Evolutionary conservation across 306 rosid species (phyloP), one percentile per base, ranked within the genome.

Genomic region (Adenanthera pavonina): DNA sequence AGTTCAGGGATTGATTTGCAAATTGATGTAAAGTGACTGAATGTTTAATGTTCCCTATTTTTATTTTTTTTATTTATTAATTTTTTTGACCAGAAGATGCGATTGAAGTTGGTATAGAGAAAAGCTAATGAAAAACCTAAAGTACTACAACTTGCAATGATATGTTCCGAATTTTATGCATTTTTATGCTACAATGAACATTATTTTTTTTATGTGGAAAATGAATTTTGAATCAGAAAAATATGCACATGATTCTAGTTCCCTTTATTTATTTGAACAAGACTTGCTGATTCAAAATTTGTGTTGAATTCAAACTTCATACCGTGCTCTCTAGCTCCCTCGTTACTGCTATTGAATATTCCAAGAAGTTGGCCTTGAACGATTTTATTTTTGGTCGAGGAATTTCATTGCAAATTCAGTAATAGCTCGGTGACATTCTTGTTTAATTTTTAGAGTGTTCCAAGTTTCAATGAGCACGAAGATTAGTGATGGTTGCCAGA

Each of bases 341-440:
- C 67, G 7, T 84, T 53, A 49, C 81, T 70, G 71, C 59, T 14
- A 46, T 74, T 73, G 71, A 48, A 30, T 75, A 82, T 33, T 49
- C 19, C 69, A 56, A 17, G n/a, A 12, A 57, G 41, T 19, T 52
- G 68, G 61, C 79, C 30, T 12, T 52, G 9, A 20, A 78, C 49
- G 69, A 65, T 69, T 47, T 36, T 12, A 25, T 44, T 72, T 74
- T 51, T 51, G 56, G 56, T 64, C 3, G 41, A 3, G 72, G 67
- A 17, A 40, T 60, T 85, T 87, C 81, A 65, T 81, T 38, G 78
- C 67, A 47, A 62, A 44, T 84, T 89, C 54, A 47, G 51, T 62
- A 59, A 40, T 30, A 51, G 78, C 40, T 49, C 17, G 17, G 17
- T 6, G 17, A 51, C 19, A 15, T 51, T 51, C 0, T 51, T 51